Conservation (phyloP, 1,284 basidiomycete species). For the Uromyces viciae-fabae region DNA sequence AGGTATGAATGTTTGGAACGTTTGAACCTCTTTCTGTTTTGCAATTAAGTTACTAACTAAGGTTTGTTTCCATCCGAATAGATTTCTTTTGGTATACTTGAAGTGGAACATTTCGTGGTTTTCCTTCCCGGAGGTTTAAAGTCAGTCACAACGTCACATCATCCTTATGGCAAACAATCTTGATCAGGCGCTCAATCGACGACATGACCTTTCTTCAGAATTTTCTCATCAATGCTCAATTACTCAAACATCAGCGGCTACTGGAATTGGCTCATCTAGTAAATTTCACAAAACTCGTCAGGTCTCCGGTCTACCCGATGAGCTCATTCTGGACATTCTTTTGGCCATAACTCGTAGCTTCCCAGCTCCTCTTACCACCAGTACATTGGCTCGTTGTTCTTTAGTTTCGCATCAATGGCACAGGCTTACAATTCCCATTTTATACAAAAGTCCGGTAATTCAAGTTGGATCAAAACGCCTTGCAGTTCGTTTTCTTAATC, state of each 20-base stretch:
- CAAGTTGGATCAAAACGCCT: slow-evolving; percentile 26
- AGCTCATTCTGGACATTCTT: slow-evolving; percentile 34
- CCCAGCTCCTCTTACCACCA: not conserved
- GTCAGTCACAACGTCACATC: not conserved
- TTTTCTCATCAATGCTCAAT: not conserved
- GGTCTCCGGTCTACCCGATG: slow-evolving; percentile 18
- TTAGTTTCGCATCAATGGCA: slow-evolving; percentile 22
- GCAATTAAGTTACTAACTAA: too few relatives aligned
- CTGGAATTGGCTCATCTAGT: not conserved
- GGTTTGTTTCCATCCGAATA: too few relatives aligned
- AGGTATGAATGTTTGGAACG: not conserved
- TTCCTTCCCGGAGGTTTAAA: not conserved
- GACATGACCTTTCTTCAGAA: not conserved
- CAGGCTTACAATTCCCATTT: not conserved
- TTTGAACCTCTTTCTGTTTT: not conserved
- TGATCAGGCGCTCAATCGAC: not conserved
- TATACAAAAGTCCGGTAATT: slow-evolving; percentile 31
- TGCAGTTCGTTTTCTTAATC: slow-evolving; percentile 13
- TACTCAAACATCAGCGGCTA: not conserved
- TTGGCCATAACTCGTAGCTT: not conserved
- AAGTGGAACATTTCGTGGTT: too few relatives aligned
- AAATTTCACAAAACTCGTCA: not conserved
- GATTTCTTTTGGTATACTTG: too few relatives aligned
- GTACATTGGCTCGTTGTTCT: slow-evolving; percentile 10
- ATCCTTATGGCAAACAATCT: not conserved